Evolutionary conservation across 148 eudicot genomes (phyloP).

Genomic region (Cornus controversa): DNA sequence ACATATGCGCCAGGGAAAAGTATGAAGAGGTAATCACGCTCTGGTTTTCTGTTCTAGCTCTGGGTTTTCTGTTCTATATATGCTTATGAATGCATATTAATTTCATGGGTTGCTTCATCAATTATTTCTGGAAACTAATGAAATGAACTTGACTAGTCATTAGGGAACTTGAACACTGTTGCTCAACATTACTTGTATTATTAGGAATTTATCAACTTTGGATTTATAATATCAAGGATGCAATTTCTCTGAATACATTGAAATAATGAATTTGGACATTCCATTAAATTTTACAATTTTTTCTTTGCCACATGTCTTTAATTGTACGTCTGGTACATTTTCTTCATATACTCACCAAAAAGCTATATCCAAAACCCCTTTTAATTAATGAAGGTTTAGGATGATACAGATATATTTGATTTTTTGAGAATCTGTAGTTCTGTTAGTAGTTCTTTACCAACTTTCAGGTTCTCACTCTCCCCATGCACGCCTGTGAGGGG

Average conservation of each 20-base stretch:
- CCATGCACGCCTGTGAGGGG: too few species aligned
- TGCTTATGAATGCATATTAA: neutral
- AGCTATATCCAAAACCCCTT: neutral
- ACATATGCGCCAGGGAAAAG: slow-evolving; percentile 43
- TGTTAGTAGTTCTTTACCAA: neutral
- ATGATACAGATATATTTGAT: neutral
- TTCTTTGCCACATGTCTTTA: neutral
- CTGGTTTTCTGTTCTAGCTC: neutral
- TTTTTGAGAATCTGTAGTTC: neutral
- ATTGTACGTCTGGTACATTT: neutral
- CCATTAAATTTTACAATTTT: neutral
- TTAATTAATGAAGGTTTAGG: neutral
- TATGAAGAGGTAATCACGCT: slow-evolving; percentile 59
- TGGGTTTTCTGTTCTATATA: neutral
- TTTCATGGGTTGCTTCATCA: neutral
- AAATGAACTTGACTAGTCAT: neutral
- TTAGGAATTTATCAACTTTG: neutral
- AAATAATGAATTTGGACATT: neutral
- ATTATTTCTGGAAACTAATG: neutral
- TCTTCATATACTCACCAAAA: neutral
- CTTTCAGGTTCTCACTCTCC: neutral
- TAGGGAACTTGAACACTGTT: neutral
- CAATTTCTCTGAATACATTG: neutral
- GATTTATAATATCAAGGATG: neutral
- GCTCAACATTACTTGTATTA: neutral